Evolutionary conservation across 176 grass and related monocot genomes (phyloP), one percentile per base, ranked within the genome.

Genomic region (Triticum monococcum): DNA sequence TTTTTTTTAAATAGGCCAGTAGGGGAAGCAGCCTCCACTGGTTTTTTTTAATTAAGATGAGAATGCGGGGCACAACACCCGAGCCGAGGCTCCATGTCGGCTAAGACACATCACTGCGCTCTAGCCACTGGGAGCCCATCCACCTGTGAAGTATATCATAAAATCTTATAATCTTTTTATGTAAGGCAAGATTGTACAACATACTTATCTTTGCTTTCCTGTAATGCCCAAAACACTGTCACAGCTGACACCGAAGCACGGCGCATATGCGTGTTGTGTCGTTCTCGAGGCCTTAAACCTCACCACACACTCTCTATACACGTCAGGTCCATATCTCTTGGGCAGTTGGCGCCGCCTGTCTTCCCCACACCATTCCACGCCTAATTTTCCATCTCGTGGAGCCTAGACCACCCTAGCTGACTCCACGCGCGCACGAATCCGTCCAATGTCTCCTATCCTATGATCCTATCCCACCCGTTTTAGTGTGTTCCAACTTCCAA

Each of bases 331-430:
- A 64, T 84, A 57, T 72, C 63, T 63, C 16, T 5, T 38, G 0
- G 68, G 68, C 68, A 60, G 35, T 86, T 64, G 77, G 57, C 35
- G 52, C 85, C 85, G 68, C 57, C 85, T 65, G 57, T 72, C 48
- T 43, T 71, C 23, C n/a, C 56, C 22, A 4, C 7, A 14, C 85
- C 85, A 66, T 75, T 75, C 79, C 78, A 66, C 5, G 79, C 79
- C 5, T 65, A 87, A 82, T 87, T 76, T 87, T 81, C 86, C 59
- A 75, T 75, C 57, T 30, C 20, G 69, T 87, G 31, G 86, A 66
- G 57, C 7, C 32, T n/a, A 16, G 10, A n/a, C 54, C 56, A 79
- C 33, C 66, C 7, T 35, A 38, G 68, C 68, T 7, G 22, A 8
- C 56, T 77, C 74, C 74, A 77, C 74, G 46, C 26, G 14, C 26